phyloP scores from a whole-genome alignment of 1,284 basidiomycete species.

The Ustilago hordei region DNA sequence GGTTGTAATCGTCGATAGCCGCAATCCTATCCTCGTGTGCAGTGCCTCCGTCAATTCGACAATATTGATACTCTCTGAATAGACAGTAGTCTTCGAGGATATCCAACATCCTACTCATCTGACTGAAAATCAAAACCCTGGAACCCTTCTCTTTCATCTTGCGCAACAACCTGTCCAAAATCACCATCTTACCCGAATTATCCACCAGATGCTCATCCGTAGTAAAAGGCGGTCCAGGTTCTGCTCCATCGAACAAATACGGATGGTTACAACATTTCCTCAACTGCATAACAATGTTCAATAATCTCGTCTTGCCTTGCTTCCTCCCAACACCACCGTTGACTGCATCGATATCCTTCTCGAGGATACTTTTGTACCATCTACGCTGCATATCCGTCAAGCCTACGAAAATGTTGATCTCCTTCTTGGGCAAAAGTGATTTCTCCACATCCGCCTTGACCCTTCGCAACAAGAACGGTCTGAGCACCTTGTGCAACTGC shows the following conservation, averaged over 20 bases:
- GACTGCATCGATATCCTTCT: conserved; percentile 99
- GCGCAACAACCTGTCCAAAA: conserved; percentile 89
- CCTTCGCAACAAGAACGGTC: conserved; percentile 92
- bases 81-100: conserved; percentile 98
- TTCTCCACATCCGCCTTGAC: conserved; percentile 99
- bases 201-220: conserved; percentile 96
- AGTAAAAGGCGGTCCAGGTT: conserved; percentile 97
- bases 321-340: conserved; percentile 81
- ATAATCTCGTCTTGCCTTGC: conserved; percentile 95
- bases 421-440: conserved; percentile 94
- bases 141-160: conserved; percentile 92
- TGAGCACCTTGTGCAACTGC: conserved; percentile 94
- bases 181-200: conserved; percentile 97
- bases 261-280: conserved; percentile 75
- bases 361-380: conserved; percentile 82
- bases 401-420: conserved; percentile 98
- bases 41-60: conserved; percentile 94
- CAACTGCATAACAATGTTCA: conserved; percentile 99
- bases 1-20: conserved; percentile 98
- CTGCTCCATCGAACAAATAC: conserved; percentile 73
- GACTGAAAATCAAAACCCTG: conserved; percentile 95
- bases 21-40: conserved; percentile 95
- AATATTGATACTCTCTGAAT: conserved; percentile 87
- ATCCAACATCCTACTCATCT: conserved; percentile 95
- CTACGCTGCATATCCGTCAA: conserved; percentile 98